Evolutionary conservation across 2,329 filamentous ascomycete species (phyloP).

Genomic region (Diaporthe citri): DNA sequence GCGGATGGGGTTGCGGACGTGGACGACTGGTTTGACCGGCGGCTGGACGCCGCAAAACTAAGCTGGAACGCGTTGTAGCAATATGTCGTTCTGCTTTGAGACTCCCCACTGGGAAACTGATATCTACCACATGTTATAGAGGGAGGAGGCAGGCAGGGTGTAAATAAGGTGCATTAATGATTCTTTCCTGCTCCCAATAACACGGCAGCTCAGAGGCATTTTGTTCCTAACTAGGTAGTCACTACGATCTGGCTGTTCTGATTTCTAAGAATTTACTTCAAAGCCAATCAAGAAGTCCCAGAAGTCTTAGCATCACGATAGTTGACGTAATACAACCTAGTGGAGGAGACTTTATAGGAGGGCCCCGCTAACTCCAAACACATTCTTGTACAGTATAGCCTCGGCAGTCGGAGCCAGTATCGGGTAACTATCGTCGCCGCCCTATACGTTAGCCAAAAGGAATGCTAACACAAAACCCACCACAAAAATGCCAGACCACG

Average conservation of each 20-base stretch:
- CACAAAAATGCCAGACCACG: conserved; percentile 36
- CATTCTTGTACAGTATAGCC: neutral
- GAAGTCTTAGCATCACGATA: conserved; percentile 1
- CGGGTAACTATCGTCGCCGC: neutral
- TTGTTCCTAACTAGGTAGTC: neutral
- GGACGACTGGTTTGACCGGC: conserved; percentile 1
- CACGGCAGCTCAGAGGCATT: neutral
- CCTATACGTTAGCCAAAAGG: neutral
- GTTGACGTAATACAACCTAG: conserved; percentile 2
- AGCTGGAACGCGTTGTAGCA: neutral
- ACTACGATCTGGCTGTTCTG: too few species aligned
- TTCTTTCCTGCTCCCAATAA: neutral
- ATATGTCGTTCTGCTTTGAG: neutral
- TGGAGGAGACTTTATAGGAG: neutral
- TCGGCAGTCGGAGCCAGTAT: neutral
- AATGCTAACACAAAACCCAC: neutral
- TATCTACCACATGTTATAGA: neutral
- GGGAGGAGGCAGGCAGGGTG: neutral
- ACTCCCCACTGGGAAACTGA: neutral
- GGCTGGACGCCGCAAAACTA: neutral
- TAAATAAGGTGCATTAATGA: neutral
- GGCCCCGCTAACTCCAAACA: neutral
- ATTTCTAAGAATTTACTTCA: neutral
- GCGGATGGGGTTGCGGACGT: neutral
- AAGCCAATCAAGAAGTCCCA: neutral